Conservation (phyloP, 257 asterid genomes). For the Nicotiana otophora region DNA sequence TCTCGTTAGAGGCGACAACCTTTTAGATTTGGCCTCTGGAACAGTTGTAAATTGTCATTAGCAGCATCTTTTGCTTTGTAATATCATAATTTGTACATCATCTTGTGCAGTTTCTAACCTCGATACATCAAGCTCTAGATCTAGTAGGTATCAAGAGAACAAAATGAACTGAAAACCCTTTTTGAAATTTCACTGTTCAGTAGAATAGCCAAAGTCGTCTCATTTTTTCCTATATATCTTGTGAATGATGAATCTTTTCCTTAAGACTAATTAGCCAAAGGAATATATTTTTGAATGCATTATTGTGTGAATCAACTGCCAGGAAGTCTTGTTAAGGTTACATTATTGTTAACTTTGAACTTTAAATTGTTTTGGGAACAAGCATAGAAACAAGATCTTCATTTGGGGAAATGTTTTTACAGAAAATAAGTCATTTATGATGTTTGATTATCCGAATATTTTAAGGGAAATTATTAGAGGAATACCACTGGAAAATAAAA, state of each 20-base stretch:
- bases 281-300: too few species aligned
- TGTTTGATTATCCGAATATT: too few species aligned
- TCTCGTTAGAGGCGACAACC: neutral
- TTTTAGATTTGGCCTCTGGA: conserved; percentile 5
- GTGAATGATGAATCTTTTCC: neutral
- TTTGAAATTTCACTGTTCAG: neutral
- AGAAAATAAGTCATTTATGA: too few species aligned
- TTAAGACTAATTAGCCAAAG: too few species aligned
- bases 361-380: too few species aligned
- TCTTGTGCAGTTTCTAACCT: neutral
- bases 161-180: neutral
- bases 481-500: too few species aligned
- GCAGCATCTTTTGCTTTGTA: neutral
- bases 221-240: neutral
- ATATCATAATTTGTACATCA: neutral
- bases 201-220: neutral
- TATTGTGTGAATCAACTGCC: too few species aligned
- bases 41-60: neutral
- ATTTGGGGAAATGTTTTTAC: too few species aligned
- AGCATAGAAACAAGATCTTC: too few species aligned
- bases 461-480: too few species aligned
- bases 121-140: neutral
- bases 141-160: neutral
- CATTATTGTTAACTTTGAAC: too few species aligned
- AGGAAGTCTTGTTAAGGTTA: too few species aligned